Percentiles rank a stretch among this genome's conserved stretches.
Conservation (phyloP, 2,329 filamentous ascomycete genomes). For the Fusarium irregulare region DNA sequence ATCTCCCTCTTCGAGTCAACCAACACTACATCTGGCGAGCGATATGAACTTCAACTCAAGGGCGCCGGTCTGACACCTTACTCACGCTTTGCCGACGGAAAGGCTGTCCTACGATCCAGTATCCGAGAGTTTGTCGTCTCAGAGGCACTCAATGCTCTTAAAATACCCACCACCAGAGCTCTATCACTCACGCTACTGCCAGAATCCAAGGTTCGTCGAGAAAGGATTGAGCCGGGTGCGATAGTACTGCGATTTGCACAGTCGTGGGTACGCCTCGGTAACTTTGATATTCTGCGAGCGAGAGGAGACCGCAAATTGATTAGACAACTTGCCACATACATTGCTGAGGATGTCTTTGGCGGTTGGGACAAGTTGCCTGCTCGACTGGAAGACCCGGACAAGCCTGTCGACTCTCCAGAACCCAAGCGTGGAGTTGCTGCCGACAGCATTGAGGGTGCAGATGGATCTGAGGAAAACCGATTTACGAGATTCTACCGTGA, state of each 20-base stretch:
- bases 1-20: slow-evolving; percentile 94
- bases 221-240: slow-evolving; percentile 87
- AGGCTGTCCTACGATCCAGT: slow-evolving; percentile 90
- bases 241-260: slow-evolving; percentile 94
- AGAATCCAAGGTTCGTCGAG: slow-evolving; percentile 77
- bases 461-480: slow-evolving; percentile 80
- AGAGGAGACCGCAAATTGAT: slow-evolving; percentile 82
- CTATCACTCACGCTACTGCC: slow-evolving; percentile 83
- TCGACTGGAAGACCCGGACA: slow-evolving; percentile 63
- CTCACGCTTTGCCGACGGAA: slow-evolving; percentile 94
- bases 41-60: slow-evolving; percentile 94
- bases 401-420: slow-evolving; percentile 55
- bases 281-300: slow-evolving; percentile 89
- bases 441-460: slow-evolving; percentile 73
- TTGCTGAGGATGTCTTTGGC: slow-evolving; percentile 86
- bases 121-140: slow-evolving; percentile 95
- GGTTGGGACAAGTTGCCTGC: slow-evolving; percentile 88
- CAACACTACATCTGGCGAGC: slow-evolving; percentile 74
- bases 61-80: slow-evolving; percentile 95
- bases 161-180: slow-evolving; percentile 87
- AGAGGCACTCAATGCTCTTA: slow-evolving; percentile 85
- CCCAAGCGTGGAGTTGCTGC: slow-evolving; percentile 65
- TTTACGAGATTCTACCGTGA: slow-evolving; percentile 90
- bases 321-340: slow-evolving; percentile 80
- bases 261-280: slow-evolving; percentile 92